Base-by-base conservation (phyloP, 768 basidiomycete genomes). In the Pleurotus pulmonarius region DNA sequence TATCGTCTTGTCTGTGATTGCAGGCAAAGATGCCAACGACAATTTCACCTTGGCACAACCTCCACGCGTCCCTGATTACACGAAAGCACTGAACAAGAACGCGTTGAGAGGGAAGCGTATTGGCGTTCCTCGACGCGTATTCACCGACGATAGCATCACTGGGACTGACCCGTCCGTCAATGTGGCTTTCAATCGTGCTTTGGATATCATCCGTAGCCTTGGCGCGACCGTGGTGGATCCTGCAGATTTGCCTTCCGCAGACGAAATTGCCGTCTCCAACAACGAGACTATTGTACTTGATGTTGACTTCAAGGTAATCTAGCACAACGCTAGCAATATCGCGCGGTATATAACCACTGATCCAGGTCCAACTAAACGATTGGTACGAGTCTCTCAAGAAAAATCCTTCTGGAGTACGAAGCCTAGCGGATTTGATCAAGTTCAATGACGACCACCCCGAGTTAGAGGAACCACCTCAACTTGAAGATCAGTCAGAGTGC, bases 221-320 rank as follows among this genome's bases (percentile, higher is more conserved):
- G 81, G 81, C 1, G 78, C 79, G 1, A 75, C 78, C 1, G 71
- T 88, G 3, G 73, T 87, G 5, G 86, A 88, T 63, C 83, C 85
- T 0, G 82, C 83, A 1, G 82, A 87, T 57, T 68, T 88, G 13
- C 79, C 83, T 0, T 79, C 80, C 24, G 81, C 79, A 1, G 72
- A 77, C 1, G 83, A 82, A 53, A 75, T 83, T 25, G 62, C 73
- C n/a, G 58, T 60, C 2, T 79, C 79, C 0, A 76, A 76, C 12
- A 82, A 83, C 55, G 84, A 87, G 64, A 79, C 73, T 0, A 65
- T 82, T n/a, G 85, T 86, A 1, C 60, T 83, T 15, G 61, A 72
- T 12, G 70, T 73, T 0, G 85, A 87, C 60, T 83, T 87, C 69
- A 87, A 85, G 75, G 86, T 53, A 25, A 3, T 15, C 15, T 43